phyloP scores from a whole-genome alignment of 768 basidiomycete genomes.

The Coprinellus micaceus region DNA sequence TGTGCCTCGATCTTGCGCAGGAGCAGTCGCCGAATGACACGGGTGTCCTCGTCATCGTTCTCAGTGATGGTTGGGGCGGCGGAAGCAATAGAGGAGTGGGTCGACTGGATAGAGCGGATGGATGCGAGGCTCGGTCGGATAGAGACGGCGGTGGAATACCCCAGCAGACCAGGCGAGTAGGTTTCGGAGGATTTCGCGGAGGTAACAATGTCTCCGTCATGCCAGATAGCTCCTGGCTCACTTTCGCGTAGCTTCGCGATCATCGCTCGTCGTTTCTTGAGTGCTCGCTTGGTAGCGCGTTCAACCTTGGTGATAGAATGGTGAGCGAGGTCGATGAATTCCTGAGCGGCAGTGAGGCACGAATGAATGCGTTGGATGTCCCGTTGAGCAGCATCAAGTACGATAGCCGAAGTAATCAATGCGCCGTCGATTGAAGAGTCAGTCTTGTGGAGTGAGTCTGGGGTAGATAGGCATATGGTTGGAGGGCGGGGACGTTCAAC shows the following conservation, averaged over 20 bases:
- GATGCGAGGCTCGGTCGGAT: constrained; percentile 39
- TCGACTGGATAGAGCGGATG: constrained; percentile 39
- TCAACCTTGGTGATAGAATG: constrained; percentile 58
- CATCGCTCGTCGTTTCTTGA: constrained; percentile 53
- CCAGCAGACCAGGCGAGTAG: constrained; percentile 27
- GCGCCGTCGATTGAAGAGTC: constrained; percentile 38
- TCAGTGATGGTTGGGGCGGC: constrained; percentile 47
- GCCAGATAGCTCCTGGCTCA: constrained; percentile 16
- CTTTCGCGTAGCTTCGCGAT: constrained; percentile 39
- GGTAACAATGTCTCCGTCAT: constrained; percentile 19
- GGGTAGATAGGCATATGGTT: constrained; percentile 1
- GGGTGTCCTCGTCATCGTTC: constrained; percentile 61
- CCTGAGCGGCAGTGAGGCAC: constrained; percentile 51
- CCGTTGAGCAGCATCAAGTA: constrained; percentile 49
- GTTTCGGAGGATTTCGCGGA: constrained; percentile 1
- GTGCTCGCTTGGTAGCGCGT: constrained; percentile 49
- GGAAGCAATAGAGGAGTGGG: constrained; percentile 42
- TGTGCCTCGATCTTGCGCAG: constrained; percentile 60
- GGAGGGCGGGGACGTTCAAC: not conserved
- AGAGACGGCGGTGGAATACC: constrained; percentile 29
- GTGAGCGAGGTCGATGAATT: constrained; percentile 50
- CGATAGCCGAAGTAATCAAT: constrained; percentile 41
- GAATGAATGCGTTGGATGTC: constrained; percentile 57
- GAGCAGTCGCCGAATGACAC: constrained; percentile 58
- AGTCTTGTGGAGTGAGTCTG: constrained; percentile 18